Percentiles rank a stretch among this genome's conserved stretches.
Conservation (phyloP, 2,329 filamentous ascomycete species). For the Colletotrichum caudatum region DNA sequence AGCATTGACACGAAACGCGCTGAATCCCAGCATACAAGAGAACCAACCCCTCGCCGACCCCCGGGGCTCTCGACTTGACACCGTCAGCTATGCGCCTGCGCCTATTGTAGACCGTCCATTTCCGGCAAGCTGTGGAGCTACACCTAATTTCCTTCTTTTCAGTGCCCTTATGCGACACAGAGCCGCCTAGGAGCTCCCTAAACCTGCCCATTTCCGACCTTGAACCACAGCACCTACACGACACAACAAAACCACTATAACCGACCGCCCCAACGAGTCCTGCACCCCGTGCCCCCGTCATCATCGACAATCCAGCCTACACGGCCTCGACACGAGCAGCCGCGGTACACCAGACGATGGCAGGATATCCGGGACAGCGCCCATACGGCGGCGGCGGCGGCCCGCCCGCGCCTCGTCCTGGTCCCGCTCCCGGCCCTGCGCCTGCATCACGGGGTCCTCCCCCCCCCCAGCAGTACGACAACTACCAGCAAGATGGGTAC, state of each 20-base stretch:
- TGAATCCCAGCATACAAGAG: slow-evolving; percentile 31
- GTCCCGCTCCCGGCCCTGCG: slow-evolving; percentile 43
- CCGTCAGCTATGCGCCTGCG: slow-evolving; percentile 34
- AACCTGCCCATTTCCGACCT: slow-evolving; percentile 28
- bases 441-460: slow-evolving; percentile 48
- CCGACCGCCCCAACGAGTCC: slow-evolving; percentile 2
- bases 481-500: slow-evolving; percentile 58
- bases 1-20: slow-evolving; percentile 53
- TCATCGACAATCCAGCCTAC: not conserved
- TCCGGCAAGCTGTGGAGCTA: slow-evolving; percentile 40
- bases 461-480: slow-evolving; percentile 55
- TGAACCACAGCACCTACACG: not conserved
- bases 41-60: slow-evolving; percentile 21
- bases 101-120: slow-evolving; percentile 34
- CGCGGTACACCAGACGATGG: slow-evolving; percentile 32
- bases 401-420: slow-evolving; percentile 57
- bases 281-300: slow-evolving; percentile 13
- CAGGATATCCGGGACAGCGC: slow-evolving; percentile 57
- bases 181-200: slow-evolving; percentile 27
- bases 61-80: slow-evolving; percentile 20
- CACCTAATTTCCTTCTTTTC: slow-evolving; percentile 38
- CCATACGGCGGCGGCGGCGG: slow-evolving; percentile 59
- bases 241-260: not conserved
- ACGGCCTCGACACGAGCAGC: slow-evolving; percentile 17
- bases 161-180: slow-evolving; percentile 26